Percentiles rank a stretch among this genome's conserved stretches.
Evolutionary conservation across 768 basidiomycete genomes (phyloP).

Genomic region (Collybiopsis luxurians): DNA sequence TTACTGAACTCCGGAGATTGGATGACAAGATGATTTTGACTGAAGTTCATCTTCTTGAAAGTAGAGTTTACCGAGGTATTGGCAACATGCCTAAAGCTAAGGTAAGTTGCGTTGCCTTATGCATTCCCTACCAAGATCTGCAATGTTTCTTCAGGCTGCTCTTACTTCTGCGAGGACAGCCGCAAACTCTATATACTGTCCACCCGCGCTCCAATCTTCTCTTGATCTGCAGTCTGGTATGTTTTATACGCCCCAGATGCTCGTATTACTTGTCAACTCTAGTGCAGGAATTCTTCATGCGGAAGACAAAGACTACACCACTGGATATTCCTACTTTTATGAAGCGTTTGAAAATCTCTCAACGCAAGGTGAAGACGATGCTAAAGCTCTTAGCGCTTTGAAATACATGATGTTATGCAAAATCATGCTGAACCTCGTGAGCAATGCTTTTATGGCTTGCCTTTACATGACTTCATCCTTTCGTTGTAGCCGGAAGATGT

Average conservation of each 20-base stretch:
- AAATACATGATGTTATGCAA: constrained; percentile 99
- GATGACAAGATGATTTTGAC: constrained; percentile 99
- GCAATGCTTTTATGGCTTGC: constrained; percentile 21
- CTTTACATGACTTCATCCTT: constrained; percentile 1
- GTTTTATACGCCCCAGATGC: background rate
- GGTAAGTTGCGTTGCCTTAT: constrained; percentile 34
- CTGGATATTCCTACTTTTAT: constrained; percentile 96
- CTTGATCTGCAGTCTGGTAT: constrained; percentile 48
- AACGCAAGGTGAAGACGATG: constrained; percentile 69
- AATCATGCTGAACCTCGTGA: constrained; percentile 92
- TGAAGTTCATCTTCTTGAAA: constrained; percentile 94
- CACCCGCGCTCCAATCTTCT: constrained; percentile 36
- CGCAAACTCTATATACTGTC: constrained; percentile 92
- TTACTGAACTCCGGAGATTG: constrained; percentile 87
- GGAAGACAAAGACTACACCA: constrained; percentile 97
- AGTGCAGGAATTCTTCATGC: constrained; percentile 78
- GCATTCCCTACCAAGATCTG: background rate
- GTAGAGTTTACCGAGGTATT: constrained; percentile 84
- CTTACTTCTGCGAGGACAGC: constrained; percentile 90
- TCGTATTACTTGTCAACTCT: background rate
- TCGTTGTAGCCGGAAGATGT: constrained; percentile 87
- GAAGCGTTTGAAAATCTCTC: constrained; percentile 93
- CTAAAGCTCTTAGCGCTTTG: constrained; percentile 71
- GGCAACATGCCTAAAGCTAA: constrained; percentile 91
- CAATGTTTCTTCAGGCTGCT: constrained; percentile 53